Base-by-base conservation (phyloP, 2,329 filamentous ascomycete genomes). In the Rugonectria rugulosa region DNA sequence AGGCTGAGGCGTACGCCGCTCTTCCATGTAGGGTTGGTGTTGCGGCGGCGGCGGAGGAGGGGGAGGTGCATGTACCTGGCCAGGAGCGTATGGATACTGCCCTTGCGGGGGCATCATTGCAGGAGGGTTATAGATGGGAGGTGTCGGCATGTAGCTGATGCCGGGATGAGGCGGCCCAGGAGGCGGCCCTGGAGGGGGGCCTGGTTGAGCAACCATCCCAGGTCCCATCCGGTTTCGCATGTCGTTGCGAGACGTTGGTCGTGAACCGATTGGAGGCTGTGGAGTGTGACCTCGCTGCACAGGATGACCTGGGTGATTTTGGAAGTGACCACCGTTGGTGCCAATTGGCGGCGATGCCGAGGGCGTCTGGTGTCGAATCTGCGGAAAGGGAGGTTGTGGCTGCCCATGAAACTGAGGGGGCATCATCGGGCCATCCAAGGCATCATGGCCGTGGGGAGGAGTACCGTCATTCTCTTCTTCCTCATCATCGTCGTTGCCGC, bases 261-360 rank as follows among this genome's bases (percentile, higher is more conserved):
- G 70, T 20, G 92, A 96, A 52, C 85, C 83, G 65, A 84, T 84
- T 60, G 63, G 85, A 5, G 91, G 90, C 69, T 96, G 90, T 14
- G 93, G 93, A 6, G 93, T 96, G 58, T 90, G 88, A 51, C 89
- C 88, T 60, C 92, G 86, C 50, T 78, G 79, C n/a, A 64, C 71
- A 68, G 65, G 79, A 73, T 71, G 69, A 11, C 60, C 67, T 12
- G 68, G 66, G 44, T 75, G 75, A 8, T 69, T 64, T 60, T 86
- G 85, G 66, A 88, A 92, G 20, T 85, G 83, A 61, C 88, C 88
- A 69, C 88, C 88, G 69, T 92, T 96, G 40, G 52, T 55, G 46
- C 85, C 84, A 63, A 97, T 91, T 3, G 94, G 94, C 54, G 94
- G 94, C 20, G 94, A 97, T 26, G 88, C 90, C 20, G 92, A 96